Conservation (phyloP, 2,329 filamentous ascomycete species). For the Pseudogymnoascus verrucosus region DNA sequence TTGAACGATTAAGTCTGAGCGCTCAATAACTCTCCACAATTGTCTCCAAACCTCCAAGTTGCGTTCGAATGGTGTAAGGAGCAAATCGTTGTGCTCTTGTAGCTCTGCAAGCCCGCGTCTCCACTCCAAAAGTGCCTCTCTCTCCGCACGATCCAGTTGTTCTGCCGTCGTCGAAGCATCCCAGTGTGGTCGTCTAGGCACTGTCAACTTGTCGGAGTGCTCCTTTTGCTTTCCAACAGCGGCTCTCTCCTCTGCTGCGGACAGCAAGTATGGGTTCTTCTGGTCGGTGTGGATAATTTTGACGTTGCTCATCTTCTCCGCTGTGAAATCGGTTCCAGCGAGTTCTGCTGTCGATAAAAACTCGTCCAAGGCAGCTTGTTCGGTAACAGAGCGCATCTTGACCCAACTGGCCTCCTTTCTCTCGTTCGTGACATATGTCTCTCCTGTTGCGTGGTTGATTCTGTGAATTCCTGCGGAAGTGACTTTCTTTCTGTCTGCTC, state of each 20-base stretch:
- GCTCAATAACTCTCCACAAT: constrained; percentile 94
- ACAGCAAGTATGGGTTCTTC: constrained; percentile 88
- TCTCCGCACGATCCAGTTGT: constrained; percentile 72
- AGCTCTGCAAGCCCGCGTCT: constrained; percentile 82
- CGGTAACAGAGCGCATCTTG: constrained; percentile 98
- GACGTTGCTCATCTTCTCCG: constrained; percentile 97
- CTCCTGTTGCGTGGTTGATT: constrained; percentile 71
- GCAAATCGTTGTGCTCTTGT: constrained; percentile 84
- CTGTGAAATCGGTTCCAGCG: constrained; percentile 97
- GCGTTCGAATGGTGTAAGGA: constrained; percentile 96
- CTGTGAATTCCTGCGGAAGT: constrained; percentile 46
- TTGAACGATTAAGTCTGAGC: constrained; percentile 91
- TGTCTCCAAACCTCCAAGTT: constrained; percentile 98
- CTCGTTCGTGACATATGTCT: constrained; percentile 87
- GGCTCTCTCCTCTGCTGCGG: constrained; percentile 71
- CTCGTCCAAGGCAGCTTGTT: constrained; percentile 93
- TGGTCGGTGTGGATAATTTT: constrained; percentile 98
- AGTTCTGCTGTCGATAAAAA: constrained; percentile 93
- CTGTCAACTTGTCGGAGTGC: constrained; percentile 72
- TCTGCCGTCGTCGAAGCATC: constrained; percentile 74
- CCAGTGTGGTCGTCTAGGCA: constrained; percentile 86
- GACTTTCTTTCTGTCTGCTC: constrained; percentile 68
- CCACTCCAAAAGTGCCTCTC: constrained; percentile 78
- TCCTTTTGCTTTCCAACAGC: constrained; percentile 73
- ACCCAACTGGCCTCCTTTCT: constrained; percentile 91